phyloP scores from a whole-genome alignment of 495 filamentous ascomycete genomes.

The Talaromyces ruber region DNA sequence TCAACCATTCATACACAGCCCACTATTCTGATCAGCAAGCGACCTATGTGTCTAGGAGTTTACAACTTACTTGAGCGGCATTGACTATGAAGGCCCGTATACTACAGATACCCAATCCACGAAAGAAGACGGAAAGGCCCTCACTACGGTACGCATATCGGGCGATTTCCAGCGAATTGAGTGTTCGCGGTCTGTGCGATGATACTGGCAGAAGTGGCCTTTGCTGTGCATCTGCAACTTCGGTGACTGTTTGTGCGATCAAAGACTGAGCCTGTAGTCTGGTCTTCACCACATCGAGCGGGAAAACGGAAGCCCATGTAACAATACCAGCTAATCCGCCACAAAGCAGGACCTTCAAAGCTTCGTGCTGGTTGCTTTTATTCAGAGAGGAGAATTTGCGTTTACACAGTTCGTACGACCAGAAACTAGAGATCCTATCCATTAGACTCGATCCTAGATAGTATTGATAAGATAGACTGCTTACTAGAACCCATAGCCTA shows the following conservation, averaged over 20 bases:
- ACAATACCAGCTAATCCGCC: slow-evolving; percentile 78
- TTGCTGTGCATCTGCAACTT: slow-evolving; percentile 14
- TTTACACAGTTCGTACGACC: slow-evolving; percentile 70
- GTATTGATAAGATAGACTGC: slow-evolving; percentile 14
- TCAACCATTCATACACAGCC: slow-evolving; percentile 80
- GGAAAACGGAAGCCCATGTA: slow-evolving; percentile 82
- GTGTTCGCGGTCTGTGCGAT: slow-evolving; percentile 13
- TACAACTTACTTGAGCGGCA: slow-evolving; percentile 43
- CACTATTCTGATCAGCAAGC: slow-evolving; percentile 44
- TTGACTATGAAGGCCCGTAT: slow-evolving; percentile 81
- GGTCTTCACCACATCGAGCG: slow-evolving; percentile 85
- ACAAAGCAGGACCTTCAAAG: slow-evolving; percentile 62
- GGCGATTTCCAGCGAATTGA: slow-evolving; percentile 53
- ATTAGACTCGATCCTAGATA: slow-evolving; percentile 7
- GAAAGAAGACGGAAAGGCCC: slow-evolving; percentile 62
- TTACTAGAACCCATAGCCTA: slow-evolving; percentile 89
- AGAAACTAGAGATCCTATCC: slow-evolving; percentile 46
- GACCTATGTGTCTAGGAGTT: neutral
- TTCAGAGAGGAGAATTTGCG: slow-evolving; percentile 35
- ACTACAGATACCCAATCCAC: slow-evolving; percentile 71
- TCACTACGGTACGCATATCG: slow-evolving; percentile 54
- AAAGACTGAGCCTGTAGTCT: slow-evolving; percentile 60
- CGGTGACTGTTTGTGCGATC: slow-evolving; percentile 15
- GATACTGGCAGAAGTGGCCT: slow-evolving; percentile 8
- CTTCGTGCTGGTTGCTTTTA: slow-evolving; percentile 35